Base-by-base conservation (phyloP, 768 basidiomycete species). In the Chalciporus sphaerocephalus region DNA sequence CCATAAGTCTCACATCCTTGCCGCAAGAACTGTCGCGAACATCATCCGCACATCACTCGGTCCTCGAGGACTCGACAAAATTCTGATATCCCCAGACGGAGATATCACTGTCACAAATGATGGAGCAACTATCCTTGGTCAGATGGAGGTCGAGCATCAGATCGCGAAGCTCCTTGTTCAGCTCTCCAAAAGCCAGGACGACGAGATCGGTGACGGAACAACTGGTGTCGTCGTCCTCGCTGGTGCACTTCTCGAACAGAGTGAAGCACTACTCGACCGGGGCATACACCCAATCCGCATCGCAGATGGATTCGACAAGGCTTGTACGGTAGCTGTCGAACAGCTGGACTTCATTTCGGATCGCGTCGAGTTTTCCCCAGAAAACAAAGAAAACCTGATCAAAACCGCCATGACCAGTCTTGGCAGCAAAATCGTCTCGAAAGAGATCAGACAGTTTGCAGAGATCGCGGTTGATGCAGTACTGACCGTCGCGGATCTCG, bases 21-120 rank as follows among this genome's bases (percentile, higher is more conserved):
- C 96, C 25, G 95, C 95, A 18, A 76, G 86, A 47, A 89, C 90
- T 5, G 93, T 98, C 37, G 82, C 92, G 20, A 94, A 94, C 69
- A 96, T 99, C 61, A 78, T 98, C 58, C 83, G 89, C 58, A 93
- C 95, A 47, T 96, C 92, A 4, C 76, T 99, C 21, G 96, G 96
- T 20, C 96, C 96, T 16, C 76, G 94, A 78, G 92, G 95, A 35
- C 80, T 97, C 39, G 91, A 93, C 74, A 93, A 93, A 78, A 92
- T 93, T 59, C 78, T 93, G 57, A 92, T 93, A 55, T 92, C 90
- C 22, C 85, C 94, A 17, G 96, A 98, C 73, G 96, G 96, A 39
- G 96, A 99, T 59, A 98, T 99, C 60, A 98, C 94, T 24, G 95
- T 98, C 28, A 98, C 96, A 12, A 99, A 99, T 69, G 96, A 99